Evolutionary conservation across 257 asterid species (phyloP).

Genomic region (Nemophila menziesii): DNA sequence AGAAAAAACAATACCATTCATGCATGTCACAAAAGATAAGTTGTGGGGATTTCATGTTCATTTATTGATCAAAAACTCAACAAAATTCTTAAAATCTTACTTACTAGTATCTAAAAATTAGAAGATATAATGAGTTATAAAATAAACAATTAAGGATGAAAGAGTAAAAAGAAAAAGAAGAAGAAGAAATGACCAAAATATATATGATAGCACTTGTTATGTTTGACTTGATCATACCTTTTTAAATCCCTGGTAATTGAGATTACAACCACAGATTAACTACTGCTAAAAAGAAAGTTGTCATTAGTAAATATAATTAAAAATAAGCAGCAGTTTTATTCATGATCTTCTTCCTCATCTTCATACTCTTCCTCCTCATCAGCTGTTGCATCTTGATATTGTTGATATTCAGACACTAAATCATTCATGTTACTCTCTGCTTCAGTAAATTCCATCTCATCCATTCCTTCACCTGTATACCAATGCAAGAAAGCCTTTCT

Average conservation of each 20-base stretch:
- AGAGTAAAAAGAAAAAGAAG: too few relatives aligned
- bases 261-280: slow-evolving; percentile 30
- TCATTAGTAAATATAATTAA: not conserved
- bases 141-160: too few relatives aligned
- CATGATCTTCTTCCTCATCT: slow-evolving; percentile 28
- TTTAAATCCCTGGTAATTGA: slow-evolving; percentile 11
- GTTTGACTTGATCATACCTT: too few relatives aligned
- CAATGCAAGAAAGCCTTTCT: slow-evolving; percentile 53
- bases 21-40: too few relatives aligned
- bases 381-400: slow-evolving; percentile 42
- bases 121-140: too few relatives aligned
- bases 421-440: slow-evolving; percentile 52
- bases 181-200: too few relatives aligned
- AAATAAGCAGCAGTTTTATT: not conserved
- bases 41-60: too few relatives aligned
- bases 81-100: too few relatives aligned
- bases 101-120: too few relatives aligned
- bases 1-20: too few relatives aligned
- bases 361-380: slow-evolving; percentile 37
- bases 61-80: too few relatives aligned
- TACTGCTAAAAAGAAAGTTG: slow-evolving; percentile 10
- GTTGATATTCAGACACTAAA: slow-evolving; percentile 42
- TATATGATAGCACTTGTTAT: too few relatives aligned
- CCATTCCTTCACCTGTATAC: slow-evolving; percentile 53
- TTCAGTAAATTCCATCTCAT: slow-evolving; percentile 49